These are phyloP conservation scores for Coniella lustricola DNA, from an alignment of 2,329 filamentous ascomycete species.

Conservation along the genomic window DNA sequence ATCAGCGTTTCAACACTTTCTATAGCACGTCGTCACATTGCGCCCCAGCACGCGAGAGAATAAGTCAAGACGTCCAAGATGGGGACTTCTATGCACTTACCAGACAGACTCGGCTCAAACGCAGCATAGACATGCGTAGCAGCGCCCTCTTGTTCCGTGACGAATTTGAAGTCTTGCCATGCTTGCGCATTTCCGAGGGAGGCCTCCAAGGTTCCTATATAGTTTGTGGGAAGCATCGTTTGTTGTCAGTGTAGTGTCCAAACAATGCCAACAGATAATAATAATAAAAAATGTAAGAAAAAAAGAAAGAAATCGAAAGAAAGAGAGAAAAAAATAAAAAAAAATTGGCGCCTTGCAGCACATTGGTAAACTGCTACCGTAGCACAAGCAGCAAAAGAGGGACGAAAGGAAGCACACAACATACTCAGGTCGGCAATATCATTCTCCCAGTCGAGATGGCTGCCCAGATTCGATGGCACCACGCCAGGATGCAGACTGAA, in stretches of 20 bases:
- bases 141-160: slow-evolving; percentile 1
- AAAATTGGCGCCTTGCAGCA: background rate
- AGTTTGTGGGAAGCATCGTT: too few relatives aligned
- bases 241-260: too few relatives aligned
- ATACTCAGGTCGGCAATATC: background rate
- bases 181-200: slow-evolving; percentile 7
- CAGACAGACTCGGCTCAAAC: background rate
- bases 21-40: too few relatives aligned
- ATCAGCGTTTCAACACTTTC: too few relatives aligned
- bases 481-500: slow-evolving; percentile 3
- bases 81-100: background rate
- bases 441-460: background rate
- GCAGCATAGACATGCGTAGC: slow-evolving; percentile 5
- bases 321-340: background rate
- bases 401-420: background rate
- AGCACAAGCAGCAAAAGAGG: background rate
- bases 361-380: background rate
- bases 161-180: background rate
- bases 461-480: background rate
- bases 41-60: background rate
- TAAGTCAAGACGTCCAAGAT: background rate
- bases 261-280: too few relatives aligned
- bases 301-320: background rate
- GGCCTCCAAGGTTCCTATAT: background rate
- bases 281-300: background rate